Conservation (phyloP, 305 asterid species). For the Galium porrigens region DNA sequence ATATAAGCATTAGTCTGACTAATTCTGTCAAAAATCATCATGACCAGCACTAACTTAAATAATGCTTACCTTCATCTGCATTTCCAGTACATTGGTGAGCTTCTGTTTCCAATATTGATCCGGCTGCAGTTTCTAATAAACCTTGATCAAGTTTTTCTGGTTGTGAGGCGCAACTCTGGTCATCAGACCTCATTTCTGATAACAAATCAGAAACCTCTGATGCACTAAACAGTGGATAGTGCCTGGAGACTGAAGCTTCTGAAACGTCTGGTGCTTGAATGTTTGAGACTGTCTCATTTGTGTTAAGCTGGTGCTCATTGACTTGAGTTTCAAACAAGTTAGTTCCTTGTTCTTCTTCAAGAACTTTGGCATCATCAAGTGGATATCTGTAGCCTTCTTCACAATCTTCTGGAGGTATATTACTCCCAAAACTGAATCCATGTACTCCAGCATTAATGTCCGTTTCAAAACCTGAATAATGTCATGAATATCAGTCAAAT, state of each 20-base stretch:
- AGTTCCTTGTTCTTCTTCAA: background rate
- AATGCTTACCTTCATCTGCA: conserved; percentile 2
- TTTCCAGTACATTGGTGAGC: background rate
- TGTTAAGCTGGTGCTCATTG: too few species aligned
- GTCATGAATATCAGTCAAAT: background rate
- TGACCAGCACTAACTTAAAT: background rate
- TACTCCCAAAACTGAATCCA: background rate
- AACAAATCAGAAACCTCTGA: too few species aligned
- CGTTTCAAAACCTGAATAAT: background rate
- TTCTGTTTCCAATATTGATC: background rate
- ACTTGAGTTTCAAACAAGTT: too few species aligned
- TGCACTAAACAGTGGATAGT: too few species aligned
- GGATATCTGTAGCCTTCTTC: background rate
- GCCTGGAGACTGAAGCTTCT: too few species aligned
- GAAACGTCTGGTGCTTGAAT: too few species aligned
- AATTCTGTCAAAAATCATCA: background rate
- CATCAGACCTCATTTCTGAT: background rate
- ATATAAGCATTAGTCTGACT: background rate
- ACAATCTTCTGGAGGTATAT: background rate
- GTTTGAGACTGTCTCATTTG: too few species aligned
- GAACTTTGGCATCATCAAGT: background rate
- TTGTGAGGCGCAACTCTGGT: background rate
- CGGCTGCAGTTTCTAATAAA: conserved; percentile 1
- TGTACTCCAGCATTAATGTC: background rate
- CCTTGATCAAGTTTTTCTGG: background rate